phyloP scores from a whole-genome alignment of 208 protist genomes.

The Strigomonas culicis region DNA sequence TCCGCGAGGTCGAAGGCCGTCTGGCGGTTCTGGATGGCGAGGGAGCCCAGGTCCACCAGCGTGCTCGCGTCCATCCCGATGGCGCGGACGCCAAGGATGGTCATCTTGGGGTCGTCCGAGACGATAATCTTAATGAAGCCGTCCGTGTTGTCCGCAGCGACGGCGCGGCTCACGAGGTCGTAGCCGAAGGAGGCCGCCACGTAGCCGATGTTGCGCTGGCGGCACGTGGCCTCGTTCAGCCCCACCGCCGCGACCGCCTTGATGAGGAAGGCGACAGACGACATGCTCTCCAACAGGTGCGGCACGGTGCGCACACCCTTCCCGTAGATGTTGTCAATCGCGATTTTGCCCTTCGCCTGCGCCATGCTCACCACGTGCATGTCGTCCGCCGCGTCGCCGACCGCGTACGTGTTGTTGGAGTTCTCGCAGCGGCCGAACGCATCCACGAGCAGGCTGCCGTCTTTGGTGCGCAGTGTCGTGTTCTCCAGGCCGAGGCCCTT shows the following conservation, averaged over 20 bases:
- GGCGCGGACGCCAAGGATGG: constrained; percentile 61
- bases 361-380: constrained; percentile 56
- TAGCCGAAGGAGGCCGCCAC: constrained; percentile 48
- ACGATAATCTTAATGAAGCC: constrained; percentile 85
- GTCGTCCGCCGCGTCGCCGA: constrained; percentile 55
- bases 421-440: constrained; percentile 40
- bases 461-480: constrained; percentile 31
- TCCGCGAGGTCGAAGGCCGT: constrained; percentile 58
- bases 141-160: constrained; percentile 55
- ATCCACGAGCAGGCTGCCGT: constrained; percentile 45
- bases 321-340: constrained; percentile 72
- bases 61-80: constrained; percentile 63
- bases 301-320: constrained; percentile 11
- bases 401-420: constrained; percentile 49
- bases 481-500: constrained; percentile 55
- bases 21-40: constrained; percentile 58
- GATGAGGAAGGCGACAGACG: constrained; percentile 49
- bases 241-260: constrained; percentile 52
- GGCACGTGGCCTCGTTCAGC: constrained; percentile 69
- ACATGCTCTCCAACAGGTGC: constrained; percentile 28
- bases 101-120: constrained; percentile 42
- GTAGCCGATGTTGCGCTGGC: constrained; percentile 53
- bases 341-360: constrained; percentile 52
- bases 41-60: constrained; percentile 61
- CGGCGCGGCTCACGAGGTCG: constrained; percentile 64